phyloP scores from a whole-genome alignment of 2,329 filamentous ascomycete species.

The Arthroderma uncinatum region DNA sequence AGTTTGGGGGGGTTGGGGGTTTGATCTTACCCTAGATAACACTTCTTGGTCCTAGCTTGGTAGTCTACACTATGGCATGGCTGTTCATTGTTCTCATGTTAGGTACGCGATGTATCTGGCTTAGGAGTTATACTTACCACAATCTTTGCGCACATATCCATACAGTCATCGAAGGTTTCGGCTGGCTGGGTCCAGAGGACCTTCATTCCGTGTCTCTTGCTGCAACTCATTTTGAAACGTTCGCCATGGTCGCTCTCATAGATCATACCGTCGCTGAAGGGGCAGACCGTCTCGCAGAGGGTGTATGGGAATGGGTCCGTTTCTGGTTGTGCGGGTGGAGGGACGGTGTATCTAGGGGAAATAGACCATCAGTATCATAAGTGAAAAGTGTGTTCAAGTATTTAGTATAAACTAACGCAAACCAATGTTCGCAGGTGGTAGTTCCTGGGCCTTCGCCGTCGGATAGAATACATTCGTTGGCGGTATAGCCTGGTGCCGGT shows the following conservation, averaged over 20 bases:
- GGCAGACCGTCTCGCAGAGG: conserved; percentile 2
- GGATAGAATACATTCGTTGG: conserved; percentile 1
- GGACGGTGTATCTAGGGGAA: background rate
- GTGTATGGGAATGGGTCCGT: background rate
- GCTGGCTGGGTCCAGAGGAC: conserved; percentile 3
- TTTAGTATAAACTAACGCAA: background rate
- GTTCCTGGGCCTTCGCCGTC: conserved; percentile 2
- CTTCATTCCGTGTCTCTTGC: conserved; percentile 4
- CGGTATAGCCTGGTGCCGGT: background rate
- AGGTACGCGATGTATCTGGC: background rate
- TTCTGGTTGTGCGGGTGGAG: background rate
- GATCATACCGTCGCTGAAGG: conserved; percentile 2
- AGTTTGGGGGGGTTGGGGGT: too few species aligned
- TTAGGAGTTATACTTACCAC: background rate
- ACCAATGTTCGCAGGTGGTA: background rate
- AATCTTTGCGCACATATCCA: conserved; percentile 2
- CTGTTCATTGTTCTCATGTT: background rate
- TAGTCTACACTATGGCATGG: conserved; percentile 8
- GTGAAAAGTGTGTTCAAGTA: background rate
- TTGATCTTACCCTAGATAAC: background rate
- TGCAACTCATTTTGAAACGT: conserved; percentile 3
- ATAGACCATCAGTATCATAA: background rate
- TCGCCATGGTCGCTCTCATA: conserved; percentile 3
- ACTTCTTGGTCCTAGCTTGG: conserved; percentile 5
- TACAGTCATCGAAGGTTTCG: conserved; percentile 4